Evolutionary conservation across 31 red algal genomes (phyloP).

Genomic region (Odonthalia washingtoniensis): DNA sequence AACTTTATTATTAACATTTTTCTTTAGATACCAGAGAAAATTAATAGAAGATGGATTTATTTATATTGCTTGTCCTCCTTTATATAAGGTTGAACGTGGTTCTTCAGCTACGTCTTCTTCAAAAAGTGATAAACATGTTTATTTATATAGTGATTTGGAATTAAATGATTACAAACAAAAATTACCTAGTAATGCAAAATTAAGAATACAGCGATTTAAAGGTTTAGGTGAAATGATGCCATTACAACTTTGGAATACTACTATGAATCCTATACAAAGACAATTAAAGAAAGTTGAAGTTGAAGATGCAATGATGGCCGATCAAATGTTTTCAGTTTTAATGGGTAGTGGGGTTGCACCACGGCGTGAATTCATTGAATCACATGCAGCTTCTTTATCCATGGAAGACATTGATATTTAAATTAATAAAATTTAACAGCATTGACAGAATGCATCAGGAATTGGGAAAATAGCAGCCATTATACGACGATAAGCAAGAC

Average conservation of each 20-base stretch:
- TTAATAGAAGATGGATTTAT: slow-evolving; percentile 95
- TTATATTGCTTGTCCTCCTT: slow-evolving; percentile 97
- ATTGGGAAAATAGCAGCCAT: slow-evolving; percentile 95
- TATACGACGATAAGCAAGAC: slow-evolving; percentile 89
- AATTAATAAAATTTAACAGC: no score
- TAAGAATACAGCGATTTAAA: slow-evolving; percentile 86
- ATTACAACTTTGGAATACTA: slow-evolving; percentile 96
- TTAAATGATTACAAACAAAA: slow-evolving; percentile 60
- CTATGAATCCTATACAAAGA: slow-evolving; percentile 89
- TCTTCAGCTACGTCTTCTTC: no score
- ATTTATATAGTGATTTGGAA: slow-evolving; percentile 82
- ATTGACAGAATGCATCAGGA: slow-evolving; percentile 92
- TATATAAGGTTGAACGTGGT: slow-evolving; percentile 93
- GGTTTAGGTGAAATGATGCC: slow-evolving; percentile 99
- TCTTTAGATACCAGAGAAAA: slow-evolving; percentile 93
- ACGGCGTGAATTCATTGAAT: slow-evolving; percentile 94
- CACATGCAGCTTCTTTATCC: slow-evolving; percentile 83
- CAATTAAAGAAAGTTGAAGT: slow-evolving; percentile 90
- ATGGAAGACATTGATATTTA: slow-evolving; percentile 96
- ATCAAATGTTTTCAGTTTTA: slow-evolving; percentile 90
- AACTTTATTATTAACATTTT: slow-evolving; percentile 97
- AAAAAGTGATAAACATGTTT: slow-evolving; percentile 67
- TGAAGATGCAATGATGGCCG: slow-evolving; percentile 91
- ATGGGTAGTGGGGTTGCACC: slow-evolving; percentile 96
- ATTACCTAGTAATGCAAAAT: slow-evolving; percentile 58